Evolutionary conservation across 2,329 filamentous ascomycete genomes (phyloP).

Genomic region (Cordyceps fumosorosea): DNA sequence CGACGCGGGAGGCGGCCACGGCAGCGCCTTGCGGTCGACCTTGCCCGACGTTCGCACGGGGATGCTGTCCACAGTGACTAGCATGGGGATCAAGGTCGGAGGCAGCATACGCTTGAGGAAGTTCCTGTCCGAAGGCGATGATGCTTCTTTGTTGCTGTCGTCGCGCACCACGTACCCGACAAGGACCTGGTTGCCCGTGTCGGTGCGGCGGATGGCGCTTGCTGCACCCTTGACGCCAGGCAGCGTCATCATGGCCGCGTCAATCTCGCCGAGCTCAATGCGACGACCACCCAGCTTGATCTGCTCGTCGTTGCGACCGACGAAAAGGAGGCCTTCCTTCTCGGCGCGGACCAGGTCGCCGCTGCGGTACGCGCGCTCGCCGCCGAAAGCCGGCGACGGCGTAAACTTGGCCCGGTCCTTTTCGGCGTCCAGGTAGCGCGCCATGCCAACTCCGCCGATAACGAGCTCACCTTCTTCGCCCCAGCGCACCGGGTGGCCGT

Average conservation of each 20-base stretch:
- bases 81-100: conserved; percentile 17
- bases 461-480: conserved; percentile 20
- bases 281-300: conserved; percentile 24
- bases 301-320: conserved; percentile 23
- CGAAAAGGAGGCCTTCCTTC: conserved; percentile 17
- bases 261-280: conserved; percentile 23
- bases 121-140: conserved; percentile 2
- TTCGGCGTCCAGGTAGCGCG: conserved; percentile 18
- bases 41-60: conserved; percentile 19
- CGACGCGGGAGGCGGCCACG: conserved; percentile 7
- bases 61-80: conserved; percentile 16
- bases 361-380: conserved; percentile 21
- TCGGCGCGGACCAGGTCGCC: conserved; percentile 21
- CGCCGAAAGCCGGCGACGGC: conserved; percentile 16
- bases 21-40: conserved; percentile 18
- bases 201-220: conserved; percentile 16
- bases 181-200: conserved; percentile 18
- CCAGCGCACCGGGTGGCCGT: conserved; percentile 37
- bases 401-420: conserved; percentile 18
- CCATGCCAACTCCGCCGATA: conserved; percentile 20
- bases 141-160: background rate
- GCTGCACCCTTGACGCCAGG: conserved; percentile 18
- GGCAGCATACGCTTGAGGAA: conserved; percentile 15
- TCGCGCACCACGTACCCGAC: conserved; percentile 18
- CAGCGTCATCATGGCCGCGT: conserved; percentile 18